Percentiles rank a stretch among this genome's conserved stretches.
These are phyloP conservation scores for Bolboschoenus planiculmis DNA, from an alignment of 176 grass and related monocot genomes.

Conservation along the genomic window DNA sequence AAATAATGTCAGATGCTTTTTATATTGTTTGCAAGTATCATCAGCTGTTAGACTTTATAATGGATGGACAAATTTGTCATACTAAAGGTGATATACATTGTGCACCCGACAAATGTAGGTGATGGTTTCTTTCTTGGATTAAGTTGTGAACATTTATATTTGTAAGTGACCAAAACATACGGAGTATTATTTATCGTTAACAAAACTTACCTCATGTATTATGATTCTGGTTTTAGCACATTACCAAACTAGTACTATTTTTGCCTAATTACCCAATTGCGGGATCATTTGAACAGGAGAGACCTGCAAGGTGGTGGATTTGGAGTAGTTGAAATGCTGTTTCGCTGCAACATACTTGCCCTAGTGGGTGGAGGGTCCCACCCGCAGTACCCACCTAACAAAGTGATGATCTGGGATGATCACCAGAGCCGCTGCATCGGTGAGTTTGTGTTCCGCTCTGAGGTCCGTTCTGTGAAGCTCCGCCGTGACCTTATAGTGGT, in stretches of 20 bases:
- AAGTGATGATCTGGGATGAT: conserved; percentile 99
- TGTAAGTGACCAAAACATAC: conserved; percentile 32
- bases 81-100: not conserved
- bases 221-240: conserved; percentile 53
- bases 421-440: conserved; percentile 82
- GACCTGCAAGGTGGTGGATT: conserved; percentile 86
- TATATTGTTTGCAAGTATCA: not conserved
- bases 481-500: conserved; percentile 30
- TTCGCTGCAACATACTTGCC: conserved; percentile 92
- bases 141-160: conserved; percentile 34
- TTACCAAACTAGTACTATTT: conserved; percentile 13
- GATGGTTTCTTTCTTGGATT: not conserved
- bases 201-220: conserved; percentile 7
- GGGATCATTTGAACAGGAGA: conserved; percentile 72
- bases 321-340: conserved; percentile 88
- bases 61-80: not conserved
- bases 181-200: conserved; percentile 18
- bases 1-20: not conserved
- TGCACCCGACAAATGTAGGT: not conserved
- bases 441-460: conserved; percentile 79
- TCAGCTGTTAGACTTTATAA: not conserved
- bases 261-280: conserved; percentile 51
- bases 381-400: conserved; percentile 61
- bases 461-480: conserved; percentile 37
- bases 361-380: conserved; percentile 80